These are phyloP conservation scores for Nemophila menziesii DNA, from an alignment of 257 asterid species.

Conservation along the genomic window DNA sequence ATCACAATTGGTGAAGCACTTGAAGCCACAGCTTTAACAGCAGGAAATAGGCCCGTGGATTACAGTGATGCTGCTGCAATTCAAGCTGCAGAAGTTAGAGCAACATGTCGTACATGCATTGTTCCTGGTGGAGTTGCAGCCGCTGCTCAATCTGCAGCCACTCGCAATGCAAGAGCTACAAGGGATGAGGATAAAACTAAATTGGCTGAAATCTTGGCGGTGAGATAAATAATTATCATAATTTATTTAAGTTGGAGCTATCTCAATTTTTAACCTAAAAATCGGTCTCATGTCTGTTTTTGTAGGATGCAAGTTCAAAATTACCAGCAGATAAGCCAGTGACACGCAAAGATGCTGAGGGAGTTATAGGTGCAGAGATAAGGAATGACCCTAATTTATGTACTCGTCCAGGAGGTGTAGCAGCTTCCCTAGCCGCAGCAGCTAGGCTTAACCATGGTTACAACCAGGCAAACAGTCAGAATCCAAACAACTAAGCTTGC, in stretches of 20 bases:
- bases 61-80: constrained; percentile 95
- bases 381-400: constrained; percentile 86
- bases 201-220: constrained; percentile 63
- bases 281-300: too few relatives aligned
- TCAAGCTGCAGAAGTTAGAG: constrained; percentile 97
- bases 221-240: constrained; percentile 10
- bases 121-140: constrained; percentile 98
- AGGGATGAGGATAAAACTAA: constrained; percentile 89
- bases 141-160: constrained; percentile 95
- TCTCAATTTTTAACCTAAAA: neutral
- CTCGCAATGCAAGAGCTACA: constrained; percentile 69
- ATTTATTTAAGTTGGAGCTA: too few relatives aligned
- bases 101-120: constrained; percentile 85
- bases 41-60: constrained; percentile 79
- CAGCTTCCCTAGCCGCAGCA: constrained; percentile 89
- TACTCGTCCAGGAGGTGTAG: constrained; percentile 95
- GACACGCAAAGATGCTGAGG: constrained; percentile 89
- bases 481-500: constrained; percentile 1
- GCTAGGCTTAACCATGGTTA: constrained; percentile 75
- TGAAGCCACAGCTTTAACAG: constrained; percentile 83
- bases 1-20: constrained; percentile 96
- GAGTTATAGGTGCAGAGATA: constrained; percentile 93
- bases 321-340: constrained; percentile 82
- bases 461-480: constrained; percentile 8
- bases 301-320: constrained; percentile 76